Base-by-base conservation (phyloP, 2,329 filamentous ascomycete species). In the Aureobasidium sp. region DNA sequence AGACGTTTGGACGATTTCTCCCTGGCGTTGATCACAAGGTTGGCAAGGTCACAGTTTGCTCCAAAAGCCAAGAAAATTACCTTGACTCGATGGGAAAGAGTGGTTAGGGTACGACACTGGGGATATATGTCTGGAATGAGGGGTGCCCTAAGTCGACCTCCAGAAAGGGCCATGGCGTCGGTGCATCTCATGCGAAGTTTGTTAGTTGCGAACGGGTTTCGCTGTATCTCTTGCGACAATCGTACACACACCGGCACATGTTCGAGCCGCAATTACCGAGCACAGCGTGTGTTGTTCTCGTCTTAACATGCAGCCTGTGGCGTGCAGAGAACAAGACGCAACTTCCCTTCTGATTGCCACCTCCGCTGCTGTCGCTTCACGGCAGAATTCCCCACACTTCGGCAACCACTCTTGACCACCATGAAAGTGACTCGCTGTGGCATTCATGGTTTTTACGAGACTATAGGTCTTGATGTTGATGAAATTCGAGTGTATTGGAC, bases 391-490 rank as follows among this genome's bases (percentile, higher is more conserved):
- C 29, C 32, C 32, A 12, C 44, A 21, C 11, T 11, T 38, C 44
- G 44, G 44, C 44, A 38, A 6, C 16, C 34, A 3, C 3, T 6
- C 17, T 25, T 21, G 30, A n/a, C n/a, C 21, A 27, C 34, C 16
- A 48, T 48, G 44, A 57, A 63, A 42, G 57, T 71, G 17, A 57
- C 57, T 17, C 57, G 58, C 14, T 70, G 67, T 52, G 69, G 69
- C 19, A 70, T 72, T 16, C 68, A 72, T 48, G 66, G 64, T 48
- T 72, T 69, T 48, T 63, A 67, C 35, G 69, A 72, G 58, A 61
- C 63, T 2, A 56, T 71, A 6, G 69, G 70, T 4, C 69, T 72
- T 50, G 70, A 72, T 51, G 61, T 64, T 4, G 67, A 71, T 39
- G 61, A 67, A 38, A 59, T 71, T 11, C 64, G 65, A 25, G 63